Conservation (phyloP, 345 rosid genomes). For the Eutrema japonicum region DNA sequence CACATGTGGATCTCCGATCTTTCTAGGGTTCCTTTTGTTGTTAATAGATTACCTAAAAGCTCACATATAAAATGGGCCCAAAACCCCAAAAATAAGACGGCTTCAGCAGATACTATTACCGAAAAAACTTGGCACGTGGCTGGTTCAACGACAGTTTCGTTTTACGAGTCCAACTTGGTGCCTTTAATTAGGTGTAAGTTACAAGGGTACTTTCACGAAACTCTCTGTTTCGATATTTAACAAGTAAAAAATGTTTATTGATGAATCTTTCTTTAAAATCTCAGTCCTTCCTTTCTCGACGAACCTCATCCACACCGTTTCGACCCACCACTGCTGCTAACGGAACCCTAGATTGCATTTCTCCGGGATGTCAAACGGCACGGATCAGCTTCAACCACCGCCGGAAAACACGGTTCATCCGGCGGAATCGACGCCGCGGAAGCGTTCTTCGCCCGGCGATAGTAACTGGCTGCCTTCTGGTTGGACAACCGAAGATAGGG, state of each 20-base stretch:
- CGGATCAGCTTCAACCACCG: constrained; percentile 27
- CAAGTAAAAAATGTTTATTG: no score
- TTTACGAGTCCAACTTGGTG: no score
- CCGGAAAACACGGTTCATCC: constrained; percentile 22
- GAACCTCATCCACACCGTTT: neutral
- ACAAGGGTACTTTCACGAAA: no score
- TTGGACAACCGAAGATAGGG: constrained; percentile 70
- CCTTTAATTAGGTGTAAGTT: no score
- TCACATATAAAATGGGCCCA: no score
- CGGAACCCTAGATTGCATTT: constrained; percentile 27
- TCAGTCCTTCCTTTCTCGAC: neutral
- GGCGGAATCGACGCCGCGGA: constrained; percentile 28
- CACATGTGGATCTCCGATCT: no score
- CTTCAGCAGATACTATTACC: neutral
- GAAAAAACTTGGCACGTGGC: no score
- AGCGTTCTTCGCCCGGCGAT: constrained; percentile 37
- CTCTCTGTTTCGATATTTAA: neutral
- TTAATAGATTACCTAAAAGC: no score
- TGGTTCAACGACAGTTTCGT: no score
- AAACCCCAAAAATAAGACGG: neutral
- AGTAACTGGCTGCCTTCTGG: constrained; percentile 62
- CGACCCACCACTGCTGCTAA: constrained; percentile 24
- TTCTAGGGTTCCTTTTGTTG: no score
- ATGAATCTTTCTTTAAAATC: neutral
- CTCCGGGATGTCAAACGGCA: constrained; percentile 26